phyloP scores from a whole-genome alignment of 441 rosid genomes.

The Eutrema salsugineum region DNA sequence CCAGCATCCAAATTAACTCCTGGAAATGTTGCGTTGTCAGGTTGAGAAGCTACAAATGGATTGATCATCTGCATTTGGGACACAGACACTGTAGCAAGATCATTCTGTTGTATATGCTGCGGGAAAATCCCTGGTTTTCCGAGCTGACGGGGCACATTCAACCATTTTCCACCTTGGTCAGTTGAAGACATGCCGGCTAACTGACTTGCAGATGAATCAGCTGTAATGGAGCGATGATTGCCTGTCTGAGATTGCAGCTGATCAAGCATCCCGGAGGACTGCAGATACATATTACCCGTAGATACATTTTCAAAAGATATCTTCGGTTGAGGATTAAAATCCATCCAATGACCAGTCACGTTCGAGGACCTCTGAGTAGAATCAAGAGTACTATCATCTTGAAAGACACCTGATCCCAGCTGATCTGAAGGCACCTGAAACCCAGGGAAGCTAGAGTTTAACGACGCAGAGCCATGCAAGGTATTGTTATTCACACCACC shows the following conservation, averaged over 20 bases:
- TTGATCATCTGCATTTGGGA: constrained; percentile 34
- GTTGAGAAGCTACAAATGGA: constrained; percentile 33
- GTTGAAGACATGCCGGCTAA: constrained; percentile 31
- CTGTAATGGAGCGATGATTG: constrained; percentile 2
- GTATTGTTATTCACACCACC: constrained; percentile 38
- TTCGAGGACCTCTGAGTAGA: constrained; percentile 37
- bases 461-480: constrained; percentile 37
- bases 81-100: constrained; percentile 20
- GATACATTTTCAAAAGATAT: constrained; percentile 33
- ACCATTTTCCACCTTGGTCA: constrained; percentile 36
- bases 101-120: constrained; percentile 37
- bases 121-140: constrained; percentile 29
- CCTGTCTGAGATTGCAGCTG: constrained; percentile 23
- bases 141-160: constrained; percentile 21
- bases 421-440: constrained; percentile 43
- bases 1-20: constrained; percentile 24
- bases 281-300: constrained; percentile 32
- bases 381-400: constrained; percentile 35
- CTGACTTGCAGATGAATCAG: constrained; percentile 32
- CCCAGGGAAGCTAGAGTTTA: constrained; percentile 46
- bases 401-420: constrained; percentile 31
- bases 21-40: constrained; percentile 26
- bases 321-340: constrained; percentile 38
- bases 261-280: constrained; percentile 16
- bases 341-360: constrained; percentile 37